Base-by-base conservation (phyloP, 2,329 filamentous ascomycete species). In the Epichloe amarillans region DNA sequence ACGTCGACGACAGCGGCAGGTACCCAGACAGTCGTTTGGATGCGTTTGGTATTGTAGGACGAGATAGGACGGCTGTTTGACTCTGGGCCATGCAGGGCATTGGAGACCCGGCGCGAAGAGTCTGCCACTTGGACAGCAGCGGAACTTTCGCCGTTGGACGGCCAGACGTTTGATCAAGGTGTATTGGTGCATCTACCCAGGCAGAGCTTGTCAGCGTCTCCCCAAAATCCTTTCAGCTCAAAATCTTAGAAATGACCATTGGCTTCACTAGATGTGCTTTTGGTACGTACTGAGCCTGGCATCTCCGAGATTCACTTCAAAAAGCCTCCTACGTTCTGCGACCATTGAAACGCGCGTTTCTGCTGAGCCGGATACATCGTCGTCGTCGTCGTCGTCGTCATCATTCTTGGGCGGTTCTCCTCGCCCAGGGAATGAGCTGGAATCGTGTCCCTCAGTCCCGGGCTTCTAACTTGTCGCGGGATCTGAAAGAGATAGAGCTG, bases 301-400 rank as follows among this genome's bases (percentile, higher is more conserved):
- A 15, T 40, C 41, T 35, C 40, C 49, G n/a, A 50, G 51, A 6
- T 45, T 48, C 11, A 30, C 43, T 42, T 62, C 60, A 42, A 62
- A 61, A 10, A 61, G 37, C 21, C 46, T 58, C 41, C 55, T 53
- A 42, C 54, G 55, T 46, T 61, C 59, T 14, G 58, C 58, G n/a
- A 62, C 59, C 12, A 56, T 46, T 8, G 56, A 61, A 23, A 35
- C 14, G 19, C 17, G 17, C 4, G 17, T 26, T 36, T 49, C 47
- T 26, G 17, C 38, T 15, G 36, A 7, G 35, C 23, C 19, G 19
- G 17, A 23, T 38, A 17, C 44, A 6, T 46, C 35, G 1, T 38
- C 26, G 23, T 8, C 19, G 21, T 21, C 21, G 21, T 21, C 21
- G 21, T 23, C 21, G 23, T 26, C 30, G 10, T 30, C 44, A 3